Evolutionary conservation across 2,329 filamentous ascomycete species (phyloP).

Genomic region (Calonectria henricotiae): DNA sequence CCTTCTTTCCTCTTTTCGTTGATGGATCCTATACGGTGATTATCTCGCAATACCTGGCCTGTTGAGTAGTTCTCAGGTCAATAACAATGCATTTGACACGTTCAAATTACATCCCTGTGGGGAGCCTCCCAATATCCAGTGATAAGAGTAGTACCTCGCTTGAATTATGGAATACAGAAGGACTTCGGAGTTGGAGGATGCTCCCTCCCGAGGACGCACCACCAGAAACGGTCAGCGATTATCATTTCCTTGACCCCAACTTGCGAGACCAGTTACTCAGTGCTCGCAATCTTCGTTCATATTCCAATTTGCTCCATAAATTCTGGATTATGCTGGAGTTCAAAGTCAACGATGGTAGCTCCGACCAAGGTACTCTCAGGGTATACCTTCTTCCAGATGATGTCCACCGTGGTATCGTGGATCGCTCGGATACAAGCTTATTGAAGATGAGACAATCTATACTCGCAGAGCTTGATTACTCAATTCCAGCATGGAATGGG

Average conservation of each 20-base stretch:
- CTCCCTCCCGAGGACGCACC: constrained; percentile 47
- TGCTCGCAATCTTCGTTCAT: constrained; percentile 46
- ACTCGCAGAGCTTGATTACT: constrained; percentile 71
- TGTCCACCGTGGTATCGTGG: constrained; percentile 68
- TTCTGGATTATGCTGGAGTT: constrained; percentile 66
- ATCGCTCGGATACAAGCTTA: constrained; percentile 65
- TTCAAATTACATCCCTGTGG: constrained; percentile 60
- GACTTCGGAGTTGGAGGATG: constrained; percentile 51
- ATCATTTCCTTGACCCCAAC: constrained; percentile 37
- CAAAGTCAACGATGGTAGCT: constrained; percentile 43
- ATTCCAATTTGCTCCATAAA: constrained; percentile 55
- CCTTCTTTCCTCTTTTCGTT: not conserved
- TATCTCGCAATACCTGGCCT: not conserved
- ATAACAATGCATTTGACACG: constrained; percentile 41
- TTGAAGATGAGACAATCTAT: constrained; percentile 66
- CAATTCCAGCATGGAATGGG: constrained; percentile 71
- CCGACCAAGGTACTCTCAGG: constrained; percentile 60
- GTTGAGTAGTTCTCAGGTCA: constrained; percentile 1
- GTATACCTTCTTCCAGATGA: constrained; percentile 80
- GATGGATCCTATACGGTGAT: constrained; percentile 4
- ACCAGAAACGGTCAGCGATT: not conserved
- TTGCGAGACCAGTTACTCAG: constrained; percentile 55
- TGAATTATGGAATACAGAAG: constrained; percentile 39
- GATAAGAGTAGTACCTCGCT: constrained; percentile 40
- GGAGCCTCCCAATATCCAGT: constrained; percentile 57